phyloP scores from a whole-genome alignment of 768 basidiomycete genomes.

The Pulveroboletus sp. region DNA sequence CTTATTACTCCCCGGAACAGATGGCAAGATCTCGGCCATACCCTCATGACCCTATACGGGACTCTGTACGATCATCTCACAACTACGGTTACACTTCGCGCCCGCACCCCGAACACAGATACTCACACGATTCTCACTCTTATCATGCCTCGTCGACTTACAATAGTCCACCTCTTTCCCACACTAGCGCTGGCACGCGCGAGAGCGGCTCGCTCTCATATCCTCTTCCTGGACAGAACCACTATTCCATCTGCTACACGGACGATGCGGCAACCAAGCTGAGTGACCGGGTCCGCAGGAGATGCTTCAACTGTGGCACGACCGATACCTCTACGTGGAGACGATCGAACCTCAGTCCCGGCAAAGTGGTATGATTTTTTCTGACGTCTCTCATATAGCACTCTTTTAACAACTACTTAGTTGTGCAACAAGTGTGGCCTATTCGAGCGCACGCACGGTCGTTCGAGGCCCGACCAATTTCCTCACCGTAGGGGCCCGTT shows the following conservation, averaged over 20 bases:
- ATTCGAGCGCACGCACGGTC: conserved; percentile 77
- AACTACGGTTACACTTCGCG: conserved; percentile 30
- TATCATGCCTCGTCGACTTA: conserved; percentile 28
- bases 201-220: conserved; percentile 30
- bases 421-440: conserved; percentile 67
- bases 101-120: conserved; percentile 28
- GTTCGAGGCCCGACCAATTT: conserved; percentile 75
- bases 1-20: conserved; percentile 39
- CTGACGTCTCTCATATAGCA: background rate
- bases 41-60: conserved; percentile 33
- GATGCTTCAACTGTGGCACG: conserved; percentile 83
- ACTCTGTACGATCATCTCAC: conserved; percentile 34
- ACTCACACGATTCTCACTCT: conserved; percentile 32
- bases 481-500: conserved; percentile 75
- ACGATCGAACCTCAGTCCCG: conserved; percentile 69
- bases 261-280: conserved; percentile 81
- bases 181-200: conserved; percentile 18
- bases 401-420: conserved; percentile 22
- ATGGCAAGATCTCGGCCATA: conserved; percentile 30
- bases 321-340: conserved; percentile 84
- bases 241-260: conserved; percentile 48
- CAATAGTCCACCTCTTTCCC: conserved; percentile 27
- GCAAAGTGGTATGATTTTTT: conserved; percentile 57
- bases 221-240: conserved; percentile 37
- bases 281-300: conserved; percentile 67